phyloP scores from a whole-genome alignment of 2,329 filamentous ascomycete species.

The Cladosporium sp. region DNA sequence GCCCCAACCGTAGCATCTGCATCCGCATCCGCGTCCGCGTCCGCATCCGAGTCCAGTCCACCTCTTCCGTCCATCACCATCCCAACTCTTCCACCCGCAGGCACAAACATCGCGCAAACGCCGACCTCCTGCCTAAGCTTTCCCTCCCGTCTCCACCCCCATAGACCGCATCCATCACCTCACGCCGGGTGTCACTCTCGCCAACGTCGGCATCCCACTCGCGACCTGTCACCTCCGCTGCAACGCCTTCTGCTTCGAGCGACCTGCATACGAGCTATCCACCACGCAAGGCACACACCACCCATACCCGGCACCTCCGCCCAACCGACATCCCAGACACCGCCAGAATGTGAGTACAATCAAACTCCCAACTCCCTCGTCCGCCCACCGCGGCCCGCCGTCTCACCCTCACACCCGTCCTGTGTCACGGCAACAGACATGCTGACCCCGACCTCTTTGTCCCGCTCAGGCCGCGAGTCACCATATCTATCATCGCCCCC shows the following conservation, averaged over 20 bases:
- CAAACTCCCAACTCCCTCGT: background rate
- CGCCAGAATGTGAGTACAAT: conserved; percentile 9
- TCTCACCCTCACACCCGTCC: conserved; percentile 26
- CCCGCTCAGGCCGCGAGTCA: conserved; percentile 65
- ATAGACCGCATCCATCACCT: background rate
- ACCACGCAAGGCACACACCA: conserved; percentile 16
- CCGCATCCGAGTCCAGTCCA: background rate
- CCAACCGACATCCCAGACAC: background rate
- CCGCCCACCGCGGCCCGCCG: conserved; percentile 13
- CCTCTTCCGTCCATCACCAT: background rate
- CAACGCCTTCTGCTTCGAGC: conserved; percentile 17
- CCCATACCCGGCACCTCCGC: background rate
- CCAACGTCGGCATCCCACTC: background rate
- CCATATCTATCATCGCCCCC: conserved; percentile 73
- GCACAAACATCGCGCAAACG: background rate
- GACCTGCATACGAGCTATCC: conserved; percentile 19
- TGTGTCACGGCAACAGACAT: conserved; percentile 17
- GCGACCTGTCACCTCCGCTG: background rate
- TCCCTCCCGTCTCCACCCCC: background rate
- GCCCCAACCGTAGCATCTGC: background rate
- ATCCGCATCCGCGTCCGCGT: background rate
- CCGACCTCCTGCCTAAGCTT: background rate
- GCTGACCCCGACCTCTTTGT: conserved; percentile 19
- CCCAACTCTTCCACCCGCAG: background rate
- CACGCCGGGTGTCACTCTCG: conserved; percentile 7